Conservation (phyloP, 2,329 filamentous ascomycete species). For the Dendryphion nanum region DNA sequence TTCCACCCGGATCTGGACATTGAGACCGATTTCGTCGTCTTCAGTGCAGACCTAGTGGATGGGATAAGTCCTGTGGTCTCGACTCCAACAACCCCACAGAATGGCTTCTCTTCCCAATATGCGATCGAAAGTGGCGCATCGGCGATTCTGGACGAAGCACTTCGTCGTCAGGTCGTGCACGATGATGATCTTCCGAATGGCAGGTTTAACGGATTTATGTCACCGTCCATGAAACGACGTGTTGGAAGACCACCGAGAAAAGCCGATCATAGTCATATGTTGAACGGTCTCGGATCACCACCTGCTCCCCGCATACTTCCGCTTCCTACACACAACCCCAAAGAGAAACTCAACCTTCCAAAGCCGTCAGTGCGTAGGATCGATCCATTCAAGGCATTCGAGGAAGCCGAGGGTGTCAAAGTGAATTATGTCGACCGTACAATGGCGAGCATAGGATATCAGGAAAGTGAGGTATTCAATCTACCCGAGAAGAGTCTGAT, state of each 20-base stretch:
- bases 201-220: conserved; percentile 14
- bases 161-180: conserved; percentile 28
- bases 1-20: conserved; percentile 96
- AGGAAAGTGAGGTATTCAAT: conserved; percentile 87
- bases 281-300: conserved; percentile 59
- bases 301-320: conserved; percentile 67
- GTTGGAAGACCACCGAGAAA: conserved; percentile 66
- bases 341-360: conserved; percentile 76
- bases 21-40: conserved; percentile 74
- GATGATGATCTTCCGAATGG: conserved; percentile 17
- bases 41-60: conserved; percentile 81
- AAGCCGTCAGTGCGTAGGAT: conserved; percentile 72
- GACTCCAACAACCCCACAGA: conserved; percentile 47
- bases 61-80: conserved; percentile 54
- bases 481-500: conserved; percentile 72
- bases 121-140: conserved; percentile 35
- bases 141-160: conserved; percentile 31
- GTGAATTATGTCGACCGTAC: conserved; percentile 92
- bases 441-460: conserved; percentile 94
- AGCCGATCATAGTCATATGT: conserved; percentile 59
- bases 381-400: conserved; percentile 76
- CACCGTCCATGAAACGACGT: conserved; percentile 54
- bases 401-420: conserved; percentile 81
- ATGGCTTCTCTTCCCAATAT: conserved; percentile 27
- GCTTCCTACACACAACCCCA: conserved; percentile 75